Conservation (phyloP, 345 rosid species). For the Citrus maxima region DNA sequence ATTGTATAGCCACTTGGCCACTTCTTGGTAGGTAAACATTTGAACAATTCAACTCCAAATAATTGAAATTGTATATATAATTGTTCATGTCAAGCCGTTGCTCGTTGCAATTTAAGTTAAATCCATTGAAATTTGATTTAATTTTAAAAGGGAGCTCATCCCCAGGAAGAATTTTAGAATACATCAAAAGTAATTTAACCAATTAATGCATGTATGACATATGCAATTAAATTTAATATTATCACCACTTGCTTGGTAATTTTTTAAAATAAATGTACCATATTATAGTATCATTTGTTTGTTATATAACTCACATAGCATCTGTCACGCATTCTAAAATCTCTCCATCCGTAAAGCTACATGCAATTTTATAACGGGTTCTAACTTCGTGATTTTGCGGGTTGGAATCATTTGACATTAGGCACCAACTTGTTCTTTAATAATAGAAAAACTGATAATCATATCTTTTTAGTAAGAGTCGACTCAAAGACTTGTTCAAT, state of each 20-base stretch:
- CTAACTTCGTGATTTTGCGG: too few relatives aligned
- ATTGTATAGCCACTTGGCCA: too few relatives aligned
- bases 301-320: too few relatives aligned
- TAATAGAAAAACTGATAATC: not conserved
- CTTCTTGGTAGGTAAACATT: not conserved
- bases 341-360: too few relatives aligned
- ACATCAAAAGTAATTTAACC: too few relatives aligned
- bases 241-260: too few relatives aligned
- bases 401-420: not conserved
- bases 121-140: not conserved
- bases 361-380: too few relatives aligned
- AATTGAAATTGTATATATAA: not conserved
- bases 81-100: not conserved
- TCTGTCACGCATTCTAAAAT: rapidly evolving
- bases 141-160: not conserved
- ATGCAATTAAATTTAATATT: too few relatives aligned
- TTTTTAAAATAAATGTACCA: too few relatives aligned
- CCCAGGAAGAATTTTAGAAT: too few relatives aligned
- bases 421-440: not conserved
- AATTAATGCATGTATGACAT: too few relatives aligned
- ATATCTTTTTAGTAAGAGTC: not conserved
- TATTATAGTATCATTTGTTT: too few relatives aligned
- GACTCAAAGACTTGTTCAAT: not conserved
- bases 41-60: not conserved
- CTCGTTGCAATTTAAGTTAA: not conserved